Evolutionary conservation across 2,329 filamentous ascomycete genomes (phyloP), one percentile per base, ranked within the genome.

Genomic region (Fusarium sarcochroum): DNA sequence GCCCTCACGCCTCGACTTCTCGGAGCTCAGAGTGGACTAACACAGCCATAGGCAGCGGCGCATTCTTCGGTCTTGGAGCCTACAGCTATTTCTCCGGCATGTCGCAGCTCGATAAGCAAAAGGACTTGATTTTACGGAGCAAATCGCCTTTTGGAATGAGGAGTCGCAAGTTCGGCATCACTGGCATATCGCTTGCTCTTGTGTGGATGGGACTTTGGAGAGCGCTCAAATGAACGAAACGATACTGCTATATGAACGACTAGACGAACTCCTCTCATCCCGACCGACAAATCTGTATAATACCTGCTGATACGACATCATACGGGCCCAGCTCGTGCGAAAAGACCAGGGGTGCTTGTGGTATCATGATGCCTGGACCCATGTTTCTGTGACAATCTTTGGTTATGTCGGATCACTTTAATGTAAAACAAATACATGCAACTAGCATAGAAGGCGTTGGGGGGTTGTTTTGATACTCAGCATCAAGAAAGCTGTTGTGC

Each of bases 1-100:
- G 44, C 32, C 50, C 42, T 44, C 40, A 61, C 30, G 34, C 34
- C 41, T 34, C 37, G 40, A 50, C 23, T 47, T 38, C 40, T 60
- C 47, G 38, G 55, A 38, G 44, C 37, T 54, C 52, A 37, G 35
- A 52, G 18, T 48, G 56, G 45, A 38, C 72, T 74, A 58, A 72
- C 58, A 50, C 49, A 35, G 27, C 37, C 21, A 57, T 71, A 94
- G 92, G 92, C 44, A 90, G 91, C 74, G 86, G 89, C 38, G 91
- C 92, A 1, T 93, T 96, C 68, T 83, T 93, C 57, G 91, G 91
- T 2, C 87, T 95, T 17, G 92, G 89, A 5, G 89, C 85, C 2
- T 96, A 94, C 80, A 94, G 89, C 78, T 94, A 94, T 80, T 83
- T 89, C 64, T 92, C 91, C 5, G 93, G 93, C 59, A 91, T 90